phyloP scores from a whole-genome alignment of 495 filamentous ascomycete genomes.

The Polyplosphaeria fusca region DNA sequence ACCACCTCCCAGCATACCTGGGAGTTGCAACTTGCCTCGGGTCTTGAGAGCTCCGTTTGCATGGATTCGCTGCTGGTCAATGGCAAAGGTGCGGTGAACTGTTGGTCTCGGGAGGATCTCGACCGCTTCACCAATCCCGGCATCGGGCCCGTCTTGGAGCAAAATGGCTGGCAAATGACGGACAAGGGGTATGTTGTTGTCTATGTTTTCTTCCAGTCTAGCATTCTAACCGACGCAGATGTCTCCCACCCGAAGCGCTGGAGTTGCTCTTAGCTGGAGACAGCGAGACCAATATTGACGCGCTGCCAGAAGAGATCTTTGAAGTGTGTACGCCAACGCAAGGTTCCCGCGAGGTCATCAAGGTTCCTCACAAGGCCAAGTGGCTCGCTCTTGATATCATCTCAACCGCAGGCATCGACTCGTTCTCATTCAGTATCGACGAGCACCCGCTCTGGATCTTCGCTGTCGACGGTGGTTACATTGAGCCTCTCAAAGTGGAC shows the following conservation, averaged over 20 bases:
- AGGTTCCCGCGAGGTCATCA: constrained; percentile 43
- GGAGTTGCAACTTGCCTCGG: constrained; percentile 16
- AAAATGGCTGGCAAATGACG: constrained; percentile 42
- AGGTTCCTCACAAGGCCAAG: constrained; percentile 12
- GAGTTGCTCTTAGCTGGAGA: neutral
- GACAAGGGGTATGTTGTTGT: constrained; percentile 49
- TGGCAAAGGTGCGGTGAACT: constrained; percentile 52
- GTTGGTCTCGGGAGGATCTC: constrained; percentile 44
- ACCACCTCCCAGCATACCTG: constrained; percentile 49
- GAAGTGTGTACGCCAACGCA: constrained; percentile 44
- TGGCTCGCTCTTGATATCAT: constrained; percentile 54
- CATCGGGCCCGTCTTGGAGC: constrained; percentile 39
- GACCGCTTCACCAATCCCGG: constrained; percentile 27
- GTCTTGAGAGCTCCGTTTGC: constrained; percentile 45
- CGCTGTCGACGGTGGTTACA: constrained; percentile 47
- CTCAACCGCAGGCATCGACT: constrained; percentile 42
- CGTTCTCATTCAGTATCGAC: constrained; percentile 47
- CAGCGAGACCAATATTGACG: neutral
- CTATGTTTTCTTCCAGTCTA: neutral
- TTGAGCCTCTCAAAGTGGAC: constrained; percentile 44
- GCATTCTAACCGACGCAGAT: neutral
- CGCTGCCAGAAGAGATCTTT: constrained; percentile 13
- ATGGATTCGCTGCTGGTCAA: constrained; percentile 54
- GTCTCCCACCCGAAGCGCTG: neutral
- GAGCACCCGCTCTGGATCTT: constrained; percentile 47